phyloP scores from a whole-genome alignment of 306 rosid genomes.

The Albizia julibrissin region DNA sequence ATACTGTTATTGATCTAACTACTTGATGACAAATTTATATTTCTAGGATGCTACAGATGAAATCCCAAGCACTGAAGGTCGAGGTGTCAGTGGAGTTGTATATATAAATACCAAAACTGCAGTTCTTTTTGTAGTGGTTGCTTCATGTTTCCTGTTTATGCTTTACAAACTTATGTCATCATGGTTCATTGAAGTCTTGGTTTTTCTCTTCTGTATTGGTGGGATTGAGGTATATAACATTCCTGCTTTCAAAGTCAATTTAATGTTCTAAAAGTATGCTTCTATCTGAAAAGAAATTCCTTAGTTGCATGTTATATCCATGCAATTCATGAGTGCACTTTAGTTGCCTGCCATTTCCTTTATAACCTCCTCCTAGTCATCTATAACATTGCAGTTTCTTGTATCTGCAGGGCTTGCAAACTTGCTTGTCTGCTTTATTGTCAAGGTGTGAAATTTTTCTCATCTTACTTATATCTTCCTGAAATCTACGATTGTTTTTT shows the following conservation, averaged over 20 bases:
- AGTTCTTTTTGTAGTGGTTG: conserved; percentile 77
- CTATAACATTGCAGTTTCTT: conserved; percentile 40
- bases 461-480: not conserved
- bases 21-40: conserved; percentile 28
- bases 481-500: not conserved
- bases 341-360: conserved; percentile 3
- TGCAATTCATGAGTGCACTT: conserved; percentile 18
- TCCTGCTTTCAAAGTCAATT: conserved; percentile 12
- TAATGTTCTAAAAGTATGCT: conserved; percentile 8
- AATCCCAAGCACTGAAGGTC: conserved; percentile 40
- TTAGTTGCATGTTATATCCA: not conserved
- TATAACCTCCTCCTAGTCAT: conserved; percentile 22
- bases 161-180: conserved; percentile 84
- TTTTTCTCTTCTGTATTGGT: conserved; percentile 97
- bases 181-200: conserved; percentile 89
- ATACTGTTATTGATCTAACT: conserved; percentile 14
- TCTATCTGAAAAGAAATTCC: not conserved
- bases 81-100: conserved; percentile 56
- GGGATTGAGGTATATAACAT: conserved; percentile 75
- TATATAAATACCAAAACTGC: conserved; percentile 81
- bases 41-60: conserved; percentile 79
- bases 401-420: conserved; percentile 86
- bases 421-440: conserved; percentile 87
- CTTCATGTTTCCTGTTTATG: conserved; percentile 90
- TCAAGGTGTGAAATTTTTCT: conserved; percentile 60